Evolutionary conservation across 495 filamentous ascomycete species (phyloP).

Genomic region (Rostrohypoxylon terebratum): DNA sequence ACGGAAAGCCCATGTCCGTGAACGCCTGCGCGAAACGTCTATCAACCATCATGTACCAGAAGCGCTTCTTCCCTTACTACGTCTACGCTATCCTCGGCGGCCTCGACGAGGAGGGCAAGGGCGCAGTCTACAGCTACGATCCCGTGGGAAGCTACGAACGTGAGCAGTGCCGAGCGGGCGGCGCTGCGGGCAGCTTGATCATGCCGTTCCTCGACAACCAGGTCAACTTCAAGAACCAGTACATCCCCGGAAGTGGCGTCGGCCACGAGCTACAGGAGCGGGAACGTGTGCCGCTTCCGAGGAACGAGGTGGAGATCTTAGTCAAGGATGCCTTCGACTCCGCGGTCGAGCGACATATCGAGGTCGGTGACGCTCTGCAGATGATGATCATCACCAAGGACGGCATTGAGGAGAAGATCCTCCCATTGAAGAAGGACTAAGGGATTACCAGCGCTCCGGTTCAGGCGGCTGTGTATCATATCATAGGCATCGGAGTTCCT

Average conservation of each 20-base stretch:
- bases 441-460: constrained; percentile 19
- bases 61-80: constrained; percentile 99
- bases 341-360: constrained; percentile 97
- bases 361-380: constrained; percentile 96
- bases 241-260: constrained; percentile 85
- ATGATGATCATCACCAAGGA: constrained; percentile 90
- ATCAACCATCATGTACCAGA: constrained; percentile 92
- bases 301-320: constrained; percentile 80
- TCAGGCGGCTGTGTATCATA: constrained; percentile 41
- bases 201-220: constrained; percentile 99
- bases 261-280: constrained; percentile 82
- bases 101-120: constrained; percentile 93
- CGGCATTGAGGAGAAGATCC: constrained; percentile 86
- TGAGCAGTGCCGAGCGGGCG: constrained; percentile 93
- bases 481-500: constrained; percentile 39
- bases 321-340: constrained; percentile 98
- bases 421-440: constrained; percentile 92
- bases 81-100: constrained; percentile 92
- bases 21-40: constrained; percentile 92
- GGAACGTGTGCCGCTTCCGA: constrained; percentile 72
- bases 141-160: constrained; percentile 96
- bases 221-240: constrained; percentile 99
- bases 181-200: constrained; percentile 95
- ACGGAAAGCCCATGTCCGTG: constrained; percentile 92
- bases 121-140: constrained; percentile 96